Evolutionary conservation across 768 basidiomycete species (phyloP).

Genomic region (Paxillus rubicundulus): DNA sequence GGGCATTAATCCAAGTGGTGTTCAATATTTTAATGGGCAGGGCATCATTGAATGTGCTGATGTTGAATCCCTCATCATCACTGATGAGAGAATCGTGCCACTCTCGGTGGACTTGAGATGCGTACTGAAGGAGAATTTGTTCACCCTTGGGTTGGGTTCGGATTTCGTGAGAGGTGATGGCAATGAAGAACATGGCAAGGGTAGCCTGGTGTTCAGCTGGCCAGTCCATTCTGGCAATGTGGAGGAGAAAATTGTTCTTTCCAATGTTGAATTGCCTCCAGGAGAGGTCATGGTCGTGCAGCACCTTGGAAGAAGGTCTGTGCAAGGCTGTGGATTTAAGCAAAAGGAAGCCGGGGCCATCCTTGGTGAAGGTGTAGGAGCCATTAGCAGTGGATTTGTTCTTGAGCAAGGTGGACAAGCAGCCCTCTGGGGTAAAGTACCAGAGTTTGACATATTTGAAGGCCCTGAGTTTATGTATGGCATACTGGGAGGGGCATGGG

Average conservation of each 20-base stretch:
- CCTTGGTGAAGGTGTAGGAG: conserved; percentile 12
- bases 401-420: no score
- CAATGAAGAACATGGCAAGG: background rate
- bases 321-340: conserved; percentile 13
- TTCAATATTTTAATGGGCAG: background rate
- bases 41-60: background rate
- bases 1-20: conserved; percentile 1
- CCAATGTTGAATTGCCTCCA: conserved; percentile 19
- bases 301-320: conserved; percentile 13
- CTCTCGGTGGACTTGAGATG: background rate
- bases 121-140: background rate
- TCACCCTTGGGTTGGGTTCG: background rate
- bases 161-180: background rate
- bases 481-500: background rate
- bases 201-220: background rate
- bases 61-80: background rate
- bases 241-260: conserved; percentile 1
- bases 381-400: conserved; percentile 1
- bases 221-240: background rate
- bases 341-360: conserved; percentile 1
- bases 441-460: no score
- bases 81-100: background rate
- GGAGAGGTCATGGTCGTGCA: conserved; percentile 15
- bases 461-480: no score
- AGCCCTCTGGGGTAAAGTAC: no score